A percentile compares a stretch with the other conserved stretches of the same genome.
These are phyloP conservation scores for Ceratocystis eucalypticola DNA, from an alignment of 2,329 filamentous ascomycete species.

Conservation along the genomic window DNA sequence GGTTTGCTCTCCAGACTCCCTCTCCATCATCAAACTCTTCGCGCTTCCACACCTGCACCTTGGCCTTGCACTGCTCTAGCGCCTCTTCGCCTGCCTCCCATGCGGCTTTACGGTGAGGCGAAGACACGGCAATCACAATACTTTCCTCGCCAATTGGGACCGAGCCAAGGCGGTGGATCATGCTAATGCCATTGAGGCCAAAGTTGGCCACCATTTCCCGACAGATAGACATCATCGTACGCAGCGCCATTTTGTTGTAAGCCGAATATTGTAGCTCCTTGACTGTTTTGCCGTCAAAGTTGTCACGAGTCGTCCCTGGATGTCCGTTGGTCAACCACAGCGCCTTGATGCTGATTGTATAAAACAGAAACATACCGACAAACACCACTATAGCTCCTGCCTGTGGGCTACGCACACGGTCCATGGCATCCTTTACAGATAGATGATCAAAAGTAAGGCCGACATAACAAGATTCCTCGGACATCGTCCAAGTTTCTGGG, in stretches of 20 bases:
- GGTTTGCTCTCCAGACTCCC: conserved; percentile 77
- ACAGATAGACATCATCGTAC: conserved; percentile 54
- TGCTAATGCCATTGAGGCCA: conserved; percentile 56
- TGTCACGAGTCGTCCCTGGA: conserved; percentile 62
- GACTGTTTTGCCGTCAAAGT: conserved; percentile 57
- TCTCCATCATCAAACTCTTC: conserved; percentile 73
- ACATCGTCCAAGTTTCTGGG: conserved; percentile 28
- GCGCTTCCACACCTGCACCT: conserved; percentile 88
- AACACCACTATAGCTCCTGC: conserved; percentile 68
- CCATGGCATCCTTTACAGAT: conserved; percentile 43
- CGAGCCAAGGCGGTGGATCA: conserved; percentile 70
- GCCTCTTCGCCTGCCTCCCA: conserved; percentile 85
- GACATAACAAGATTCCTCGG: conserved; percentile 46
- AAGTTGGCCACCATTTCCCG: conserved; percentile 45
- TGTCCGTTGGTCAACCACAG: neutral
- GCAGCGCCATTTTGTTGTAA: conserved; percentile 56
- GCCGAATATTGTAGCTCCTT: conserved; percentile 62
- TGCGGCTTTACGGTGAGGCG: conserved; percentile 68
- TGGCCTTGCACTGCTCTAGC: conserved; percentile 70
- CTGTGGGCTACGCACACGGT: conserved; percentile 55
- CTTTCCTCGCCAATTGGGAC: conserved; percentile 90
- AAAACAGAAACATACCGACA: conserved; percentile 39
- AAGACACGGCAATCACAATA: conserved; percentile 75
- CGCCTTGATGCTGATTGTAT: conserved; percentile 19
- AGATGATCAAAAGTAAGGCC: conserved; percentile 52